Base-by-base conservation (phyloP, 176 grass and related monocot genomes). In the Eragrostis nindensis region DNA sequence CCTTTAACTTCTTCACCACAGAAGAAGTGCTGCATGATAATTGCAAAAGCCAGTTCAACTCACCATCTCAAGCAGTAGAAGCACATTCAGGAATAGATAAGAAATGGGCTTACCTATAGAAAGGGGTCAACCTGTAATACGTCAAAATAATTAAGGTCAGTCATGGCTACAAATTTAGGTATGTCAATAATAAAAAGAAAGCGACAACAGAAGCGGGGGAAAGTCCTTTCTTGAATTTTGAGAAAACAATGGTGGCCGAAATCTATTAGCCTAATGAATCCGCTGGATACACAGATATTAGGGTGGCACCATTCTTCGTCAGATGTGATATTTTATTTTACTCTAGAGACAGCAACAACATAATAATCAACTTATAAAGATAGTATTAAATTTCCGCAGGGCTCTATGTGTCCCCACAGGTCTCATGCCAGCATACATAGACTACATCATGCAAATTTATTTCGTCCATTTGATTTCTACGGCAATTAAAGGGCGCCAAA, bases 111-210 rank as follows among this genome's bases (percentile, higher is more conserved):
- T 68, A 98, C 96, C 88, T 93, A 83, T 95, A 95, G 90, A 98
- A 98, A 95, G 90, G 89, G 89, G 92, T 98, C 80, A 98, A 89
- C 79, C 90, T 98, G 96, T 40, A 91, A 79, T 30, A 80, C 25
- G 45, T 39, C 11, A 78, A 79, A 66, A 69, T n/a, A 70, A 80
- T 13, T 21, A 82, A 15, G 67, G 57, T 91, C 77, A 94, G 88
- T 22, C 75, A 71, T 15, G 17, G 72, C 19, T 54, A 36, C 19
- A 54, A 62, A 32, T 41, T 49, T 68, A 49, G n/a, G 66, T 39
- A 47, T 25, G 76, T 80, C 84, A 79, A 61, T 17, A 63, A 84
- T 59, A 47, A 62, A 75, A 62, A 46, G 2, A 41, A 78, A 41
- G 8, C 3, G 11, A 50, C 13, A 70, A 52, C 29, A 49, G 16